A percentile compares a stretch with the other conserved stretches of the same genome.
phyloP scores from a whole-genome alignment of 75 land plant genomes.

The Sequoia sempervirens region DNA sequence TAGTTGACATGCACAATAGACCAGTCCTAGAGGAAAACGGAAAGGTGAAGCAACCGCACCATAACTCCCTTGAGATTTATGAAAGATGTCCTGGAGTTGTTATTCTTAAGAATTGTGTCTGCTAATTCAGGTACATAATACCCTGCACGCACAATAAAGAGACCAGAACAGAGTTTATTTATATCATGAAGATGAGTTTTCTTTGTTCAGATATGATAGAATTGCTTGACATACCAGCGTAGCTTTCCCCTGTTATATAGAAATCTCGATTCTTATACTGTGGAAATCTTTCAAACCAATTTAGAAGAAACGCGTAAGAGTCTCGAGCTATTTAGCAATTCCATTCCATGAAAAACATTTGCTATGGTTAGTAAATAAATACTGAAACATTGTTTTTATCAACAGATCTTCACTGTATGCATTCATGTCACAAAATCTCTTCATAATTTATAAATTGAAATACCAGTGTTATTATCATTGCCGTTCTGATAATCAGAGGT shows the following conservation, averaged over 20 bases:
- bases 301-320: conserved; percentile 31
- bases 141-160: conserved; percentile 16
- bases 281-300: conserved; percentile 75
- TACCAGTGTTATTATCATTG: conserved; percentile 48
- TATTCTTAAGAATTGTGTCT: conserved; percentile 34
- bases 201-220: neutral
- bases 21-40: neutral
- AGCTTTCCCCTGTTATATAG: conserved; percentile 76
- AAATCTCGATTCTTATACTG: conserved; percentile 65
- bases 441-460: neutral
- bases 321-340: conserved; percentile 27
- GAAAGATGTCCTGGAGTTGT: conserved; percentile 26
- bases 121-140: conserved; percentile 66
- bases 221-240: conserved; percentile 41
- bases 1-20: neutral
- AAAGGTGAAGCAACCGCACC: neutral
- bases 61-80: conserved; percentile 51
- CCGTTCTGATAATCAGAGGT: conserved; percentile 22
- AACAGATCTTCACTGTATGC: too few species aligned
- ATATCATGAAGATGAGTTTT: too few species aligned
- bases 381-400: neutral
- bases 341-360: neutral
- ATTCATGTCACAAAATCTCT: too few species aligned
- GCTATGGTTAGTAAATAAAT: too few species aligned
- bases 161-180: too few species aligned